Conservation (phyloP, 306 rosid genomes). For the Urtica urens region DNA sequence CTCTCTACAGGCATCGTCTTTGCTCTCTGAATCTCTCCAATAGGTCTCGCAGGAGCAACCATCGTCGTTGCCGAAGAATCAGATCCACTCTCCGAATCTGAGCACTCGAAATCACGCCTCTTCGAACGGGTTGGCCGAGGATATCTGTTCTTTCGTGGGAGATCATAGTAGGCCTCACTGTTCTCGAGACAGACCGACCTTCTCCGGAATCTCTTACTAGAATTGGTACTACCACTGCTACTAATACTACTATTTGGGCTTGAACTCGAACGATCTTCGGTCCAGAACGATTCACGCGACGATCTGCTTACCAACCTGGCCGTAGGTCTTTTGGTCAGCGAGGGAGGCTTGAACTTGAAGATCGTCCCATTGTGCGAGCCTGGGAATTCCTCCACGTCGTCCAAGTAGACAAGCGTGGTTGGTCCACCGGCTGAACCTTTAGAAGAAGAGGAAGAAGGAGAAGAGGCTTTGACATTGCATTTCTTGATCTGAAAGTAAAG, state of each 20-base stretch:
- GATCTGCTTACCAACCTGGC: conserved; percentile 10
- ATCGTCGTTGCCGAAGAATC: not conserved
- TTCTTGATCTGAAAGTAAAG: too few species aligned
- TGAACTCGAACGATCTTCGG: conserved; percentile 32
- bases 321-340: conserved; percentile 10
- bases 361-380: conserved; percentile 44
- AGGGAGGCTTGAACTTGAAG: conserved; percentile 35
- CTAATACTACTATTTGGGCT: conserved; percentile 23
- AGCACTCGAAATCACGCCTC: conserved; percentile 11
- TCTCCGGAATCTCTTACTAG: conserved; percentile 38
- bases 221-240: conserved; percentile 15
- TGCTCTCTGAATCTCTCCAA: conserved; percentile 22
- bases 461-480: not conserved
- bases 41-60: conserved; percentile 13
- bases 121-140: conserved; percentile 6
- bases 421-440: too few species aligned
- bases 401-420: conserved; percentile 22
- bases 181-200: conserved; percentile 31
- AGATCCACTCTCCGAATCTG: conserved; percentile 10
- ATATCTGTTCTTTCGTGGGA: conserved; percentile 19
- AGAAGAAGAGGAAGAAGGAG: not conserved
- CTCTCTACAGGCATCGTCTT: conserved; percentile 53
- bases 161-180: conserved; percentile 29
- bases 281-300: conserved; percentile 15
- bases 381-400: conserved; percentile 42